Evolutionary conservation across 306 rosid species (phyloP).

Genomic region (Begonia peltatifolia): DNA sequence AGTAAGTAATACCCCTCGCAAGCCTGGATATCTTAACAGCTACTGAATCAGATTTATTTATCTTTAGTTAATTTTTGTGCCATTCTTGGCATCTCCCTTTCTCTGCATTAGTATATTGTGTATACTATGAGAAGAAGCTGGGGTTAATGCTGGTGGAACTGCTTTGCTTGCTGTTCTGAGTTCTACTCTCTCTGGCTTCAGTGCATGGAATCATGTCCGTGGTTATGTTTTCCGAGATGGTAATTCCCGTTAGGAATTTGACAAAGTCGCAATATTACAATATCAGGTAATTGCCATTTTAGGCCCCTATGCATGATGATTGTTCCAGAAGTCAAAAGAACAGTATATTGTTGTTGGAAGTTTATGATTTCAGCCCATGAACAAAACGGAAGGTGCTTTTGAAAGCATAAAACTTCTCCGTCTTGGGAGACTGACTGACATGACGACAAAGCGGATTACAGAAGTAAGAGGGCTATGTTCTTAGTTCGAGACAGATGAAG

Average conservation of each 20-base stretch:
- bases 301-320: slow-evolving; percentile 22
- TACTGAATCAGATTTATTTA: slow-evolving; percentile 11
- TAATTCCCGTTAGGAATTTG: slow-evolving; percentile 21
- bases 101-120: too few species aligned
- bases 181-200: slow-evolving; percentile 34
- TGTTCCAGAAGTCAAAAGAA: slow-evolving; percentile 24
- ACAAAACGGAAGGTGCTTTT: slow-evolving; percentile 29
- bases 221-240: slow-evolving; percentile 24
- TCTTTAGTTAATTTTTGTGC: slow-evolving; percentile 35
- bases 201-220: slow-evolving; percentile 34
- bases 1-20: too few species aligned
- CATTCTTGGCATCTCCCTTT: too few species aligned
- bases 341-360: slow-evolving; percentile 42
- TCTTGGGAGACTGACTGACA: slow-evolving; percentile 37
- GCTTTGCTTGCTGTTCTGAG: slow-evolving; percentile 25
- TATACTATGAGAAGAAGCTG: slow-evolving; percentile 27
- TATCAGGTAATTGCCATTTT: slow-evolving; percentile 20
- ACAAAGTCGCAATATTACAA: slow-evolving; percentile 17
- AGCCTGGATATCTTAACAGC: slow-evolving; percentile 30
- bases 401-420: slow-evolving; percentile 34
- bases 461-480: slow-evolving; percentile 42
- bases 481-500: slow-evolving; percentile 30
- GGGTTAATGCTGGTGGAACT: slow-evolving; percentile 32
- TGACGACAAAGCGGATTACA: slow-evolving; percentile 25
- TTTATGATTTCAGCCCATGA: slow-evolving; percentile 47